phyloP scores from a whole-genome alignment of 2,329 filamentous ascomycete genomes.

The Colletotrichum coccodes region DNA sequence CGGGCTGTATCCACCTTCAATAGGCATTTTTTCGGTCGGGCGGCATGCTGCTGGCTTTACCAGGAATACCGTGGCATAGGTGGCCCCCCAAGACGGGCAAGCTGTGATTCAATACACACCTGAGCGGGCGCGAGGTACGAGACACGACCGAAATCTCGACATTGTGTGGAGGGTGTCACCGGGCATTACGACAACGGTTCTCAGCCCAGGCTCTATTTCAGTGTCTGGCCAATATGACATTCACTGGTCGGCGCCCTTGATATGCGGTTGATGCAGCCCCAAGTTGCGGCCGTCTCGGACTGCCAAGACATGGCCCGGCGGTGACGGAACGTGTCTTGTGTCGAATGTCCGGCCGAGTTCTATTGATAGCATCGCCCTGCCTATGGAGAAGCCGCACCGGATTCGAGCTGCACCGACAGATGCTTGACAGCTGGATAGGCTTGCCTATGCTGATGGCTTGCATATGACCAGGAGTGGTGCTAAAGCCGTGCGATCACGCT shows the following conservation, averaged over 20 bases:
- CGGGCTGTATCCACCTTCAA: neutral
- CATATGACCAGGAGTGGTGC: neutral
- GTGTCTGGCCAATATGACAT: neutral
- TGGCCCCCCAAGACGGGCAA: neutral
- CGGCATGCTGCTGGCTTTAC: neutral
- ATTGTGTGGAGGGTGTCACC: neutral
- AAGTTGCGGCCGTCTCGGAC: constrained; percentile 21
- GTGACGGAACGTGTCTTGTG: constrained; percentile 44
- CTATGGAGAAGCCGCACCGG: neutral
- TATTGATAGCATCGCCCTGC: constrained; percentile 26
- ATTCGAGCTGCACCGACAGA: constrained; percentile 5
- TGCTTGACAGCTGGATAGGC: constrained; percentile 6
- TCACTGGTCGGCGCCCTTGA: constrained; percentile 5
- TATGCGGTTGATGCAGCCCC: constrained; percentile 8
- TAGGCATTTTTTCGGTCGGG: neutral
- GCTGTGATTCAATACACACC: neutral
- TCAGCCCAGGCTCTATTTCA: neutral
- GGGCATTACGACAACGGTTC: neutral
- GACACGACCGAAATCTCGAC: neutral
- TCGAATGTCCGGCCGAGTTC: constrained; percentile 41
- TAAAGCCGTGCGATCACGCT: neutral
- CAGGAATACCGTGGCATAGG: neutral
- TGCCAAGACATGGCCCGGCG: constrained; percentile 27
- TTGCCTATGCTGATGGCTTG: neutral
- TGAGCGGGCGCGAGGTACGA: neutral